A percentile compares a stretch with the other conserved stretches of the same genome.
These are phyloP conservation scores for Tirmania nivea DNA, from an alignment of 495 filamentous ascomycete genomes.

Conservation along the genomic window DNA sequence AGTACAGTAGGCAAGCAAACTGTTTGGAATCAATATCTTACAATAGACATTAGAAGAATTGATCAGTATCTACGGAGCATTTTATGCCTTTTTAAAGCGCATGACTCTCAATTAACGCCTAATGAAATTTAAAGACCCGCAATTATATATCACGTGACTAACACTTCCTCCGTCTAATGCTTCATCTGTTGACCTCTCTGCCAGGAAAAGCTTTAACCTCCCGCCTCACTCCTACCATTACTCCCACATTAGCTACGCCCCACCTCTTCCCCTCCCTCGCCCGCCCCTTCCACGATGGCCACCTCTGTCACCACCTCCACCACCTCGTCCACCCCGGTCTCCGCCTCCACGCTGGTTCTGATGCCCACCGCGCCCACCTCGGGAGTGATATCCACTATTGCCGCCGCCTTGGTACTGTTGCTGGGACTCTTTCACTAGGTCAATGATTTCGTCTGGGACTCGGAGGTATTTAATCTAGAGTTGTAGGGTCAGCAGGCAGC, in stretches of 20 bases:
- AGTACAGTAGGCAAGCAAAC: too few species aligned
- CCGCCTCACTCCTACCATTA: too few species aligned
- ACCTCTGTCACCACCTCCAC: neutral
- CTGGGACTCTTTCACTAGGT: conserved; percentile 37
- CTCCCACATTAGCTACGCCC: neutral
- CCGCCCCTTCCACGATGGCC: neutral
- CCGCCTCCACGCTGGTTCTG: neutral
- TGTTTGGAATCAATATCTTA: too few species aligned
- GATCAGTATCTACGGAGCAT: too few species aligned
- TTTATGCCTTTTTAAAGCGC: too few species aligned
- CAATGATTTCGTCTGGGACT: conserved; percentile 87
- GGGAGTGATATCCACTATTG: neutral
- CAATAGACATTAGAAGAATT: too few species aligned
- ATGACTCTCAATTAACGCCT: too few species aligned
- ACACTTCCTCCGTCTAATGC: too few species aligned
- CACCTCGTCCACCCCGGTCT: neutral
- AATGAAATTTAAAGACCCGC: too few species aligned
- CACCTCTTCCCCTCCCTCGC: neutral
- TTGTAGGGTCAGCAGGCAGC: neutral
- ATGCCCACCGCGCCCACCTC: neutral
- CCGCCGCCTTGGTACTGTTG: neutral
- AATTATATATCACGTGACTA: too few species aligned
- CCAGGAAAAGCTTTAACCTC: too few species aligned
- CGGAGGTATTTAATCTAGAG: conserved; percentile 90
- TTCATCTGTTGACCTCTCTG: too few species aligned